Percentiles rank a stretch among this genome's conserved stretches.
These are phyloP conservation scores for Emydomyces testavorans DNA, from an alignment of 2,329 filamentous ascomycete genomes.

Conservation along the genomic window DNA sequence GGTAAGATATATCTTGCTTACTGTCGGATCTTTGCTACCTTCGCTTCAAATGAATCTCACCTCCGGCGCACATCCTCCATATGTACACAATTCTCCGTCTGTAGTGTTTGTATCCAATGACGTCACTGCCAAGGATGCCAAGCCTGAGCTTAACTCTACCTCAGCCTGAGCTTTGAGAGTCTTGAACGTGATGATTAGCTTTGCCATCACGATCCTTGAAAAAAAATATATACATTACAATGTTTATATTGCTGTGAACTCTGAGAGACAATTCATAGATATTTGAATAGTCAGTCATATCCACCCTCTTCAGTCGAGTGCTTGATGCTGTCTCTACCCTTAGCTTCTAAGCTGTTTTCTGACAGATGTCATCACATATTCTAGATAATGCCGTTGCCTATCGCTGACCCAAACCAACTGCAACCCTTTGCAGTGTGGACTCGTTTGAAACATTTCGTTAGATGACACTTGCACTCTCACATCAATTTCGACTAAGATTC, in stretches of 20 bases:
- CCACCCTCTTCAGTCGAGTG: background rate
- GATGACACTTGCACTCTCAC: background rate
- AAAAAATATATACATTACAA: no score
- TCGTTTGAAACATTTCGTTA: background rate
- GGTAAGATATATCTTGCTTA: no score
- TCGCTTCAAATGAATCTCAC: no score
- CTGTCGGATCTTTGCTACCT: no score
- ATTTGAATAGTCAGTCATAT: no score
- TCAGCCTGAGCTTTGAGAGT: background rate
- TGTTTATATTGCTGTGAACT: no score
- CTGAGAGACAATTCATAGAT: no score
- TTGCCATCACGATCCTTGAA: no score
- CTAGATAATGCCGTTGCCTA: constrained; percentile 6
- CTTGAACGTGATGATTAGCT: background rate
- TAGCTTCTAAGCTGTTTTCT: background rate
- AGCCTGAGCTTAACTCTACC: constrained; percentile 7
- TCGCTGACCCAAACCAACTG: background rate
- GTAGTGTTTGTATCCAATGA: no score
- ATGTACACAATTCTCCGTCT: no score
- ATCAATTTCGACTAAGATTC: background rate
- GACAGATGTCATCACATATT: background rate
- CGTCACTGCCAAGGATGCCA: constrained; percentile 8
- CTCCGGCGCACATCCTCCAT: background rate
- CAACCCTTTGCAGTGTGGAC: background rate
- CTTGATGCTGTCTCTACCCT: background rate